Evolutionary conservation across 345 rosid species (phyloP), one percentile per base, ranked within the genome.

Genomic region (Mangifera indica): DNA sequence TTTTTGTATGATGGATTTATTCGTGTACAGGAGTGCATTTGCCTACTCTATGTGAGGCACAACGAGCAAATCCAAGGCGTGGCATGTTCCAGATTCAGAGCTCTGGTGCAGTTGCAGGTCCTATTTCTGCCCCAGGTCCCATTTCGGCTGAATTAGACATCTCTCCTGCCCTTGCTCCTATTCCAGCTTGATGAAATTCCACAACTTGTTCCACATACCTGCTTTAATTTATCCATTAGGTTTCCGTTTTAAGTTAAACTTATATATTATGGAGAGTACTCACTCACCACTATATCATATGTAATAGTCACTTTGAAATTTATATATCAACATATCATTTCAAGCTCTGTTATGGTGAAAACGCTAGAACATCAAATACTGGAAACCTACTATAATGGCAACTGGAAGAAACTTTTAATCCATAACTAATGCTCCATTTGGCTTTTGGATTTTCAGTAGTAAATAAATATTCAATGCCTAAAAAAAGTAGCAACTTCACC

Each of bases 61-160:
- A 32, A 22, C 11, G n/a, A 63, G 54, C 25, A 51, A 72, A 53
- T 62, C 52, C 75, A 8, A 53, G 69, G 49, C 68, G 69, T 17
- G 42, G 49, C 40, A 71, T 63, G 69, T 0, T 48, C 5, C 61
- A 52, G 3, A 51, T 62, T 17, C 53, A 12, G 69, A 63, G 69
- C 60, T 37, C 61, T 37, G 61, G 69, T 22, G 75, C 4, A 22
- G 61, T 51, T 15, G 20, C 10, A 4, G 8, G 5, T 21, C 74
- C 68, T n/a, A 21, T 9, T 51, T 34, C 60, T 14, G 32, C 60
- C 32, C 14, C 52, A 0, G 65, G 66, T 17, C 25, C 65, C 5
- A 49, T 56, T 10, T 17, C 62, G 21, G 22, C 21, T 34, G 62
- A 21, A 53, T 15, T 5, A 34, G 34, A 22, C 40, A 29, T 40